Conservation (phyloP, 176 grass and related monocot genomes). For the Typha latifolia region DNA sequence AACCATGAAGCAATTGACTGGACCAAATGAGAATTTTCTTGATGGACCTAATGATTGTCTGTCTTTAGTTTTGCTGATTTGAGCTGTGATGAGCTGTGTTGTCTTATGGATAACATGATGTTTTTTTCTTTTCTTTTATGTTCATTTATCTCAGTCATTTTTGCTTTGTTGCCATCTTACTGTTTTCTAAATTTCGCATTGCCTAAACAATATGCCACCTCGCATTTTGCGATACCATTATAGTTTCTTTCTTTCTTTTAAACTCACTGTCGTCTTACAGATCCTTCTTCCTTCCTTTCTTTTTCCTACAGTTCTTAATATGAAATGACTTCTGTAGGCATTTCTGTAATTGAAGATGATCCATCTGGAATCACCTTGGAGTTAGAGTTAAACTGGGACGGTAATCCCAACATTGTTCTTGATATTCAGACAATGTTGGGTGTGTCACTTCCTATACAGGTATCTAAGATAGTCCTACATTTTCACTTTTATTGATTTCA, state of each 20-base stretch:
- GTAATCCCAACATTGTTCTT: conserved; percentile 86
- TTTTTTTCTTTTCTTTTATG: no score
- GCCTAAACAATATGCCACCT: no score
- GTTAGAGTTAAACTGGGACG: conserved; percentile 90
- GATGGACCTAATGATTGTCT: no score
- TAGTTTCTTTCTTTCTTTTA: background rate
- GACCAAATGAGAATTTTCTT: no score
- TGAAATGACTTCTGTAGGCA: conserved; percentile 35
- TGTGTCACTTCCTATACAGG: conserved; percentile 93
- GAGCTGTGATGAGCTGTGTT: no score
- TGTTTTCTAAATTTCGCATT: no score
- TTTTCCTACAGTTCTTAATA: conserved; percentile 11
- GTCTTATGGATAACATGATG: no score
- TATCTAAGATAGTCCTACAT: conserved; percentile 23
- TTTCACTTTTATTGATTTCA: background rate
- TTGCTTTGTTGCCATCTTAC: no score
- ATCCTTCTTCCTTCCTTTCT: background rate
- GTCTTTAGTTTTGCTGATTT: no score
- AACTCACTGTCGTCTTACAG: background rate
- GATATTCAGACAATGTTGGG: conserved; percentile 85
- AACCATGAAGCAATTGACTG: no score
- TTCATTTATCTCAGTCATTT: no score
- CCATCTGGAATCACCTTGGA: conserved; percentile 72
- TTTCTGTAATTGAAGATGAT: conserved; percentile 64
- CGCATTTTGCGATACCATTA: no score